A percentile compares a stretch with the other conserved stretches of the same genome.
These are phyloP conservation scores for Phytophthora agathidicida DNA, from an alignment of 352 stramenopile species.

Conservation along the genomic window DNA sequence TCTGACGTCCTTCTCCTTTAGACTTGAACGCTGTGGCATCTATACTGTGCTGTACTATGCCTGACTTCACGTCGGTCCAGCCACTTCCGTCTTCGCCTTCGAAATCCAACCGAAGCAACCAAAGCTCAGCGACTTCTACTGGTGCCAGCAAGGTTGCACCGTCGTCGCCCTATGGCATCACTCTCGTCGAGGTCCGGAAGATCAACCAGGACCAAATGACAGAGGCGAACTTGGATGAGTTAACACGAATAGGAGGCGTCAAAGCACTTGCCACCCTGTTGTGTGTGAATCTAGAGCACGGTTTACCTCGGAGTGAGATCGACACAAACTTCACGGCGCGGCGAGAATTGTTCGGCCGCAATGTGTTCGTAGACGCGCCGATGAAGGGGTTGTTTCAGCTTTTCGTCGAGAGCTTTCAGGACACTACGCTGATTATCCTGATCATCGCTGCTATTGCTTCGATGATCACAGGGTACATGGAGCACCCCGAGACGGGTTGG, in stretches of 20 bases:
- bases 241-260: constrained; percentile 67
- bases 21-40: background rate
- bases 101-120: constrained; percentile 34
- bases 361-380: constrained; percentile 75
- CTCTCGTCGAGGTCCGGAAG: constrained; percentile 64
- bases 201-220: constrained; percentile 88
- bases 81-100: constrained; percentile 17
- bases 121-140: constrained; percentile 15
- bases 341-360: constrained; percentile 61
- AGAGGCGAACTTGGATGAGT: constrained; percentile 66
- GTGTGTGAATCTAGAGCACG: constrained; percentile 74
- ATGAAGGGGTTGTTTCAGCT: constrained; percentile 83
- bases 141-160: constrained; percentile 71
- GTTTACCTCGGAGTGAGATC: constrained; percentile 63
- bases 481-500: constrained; percentile 88
- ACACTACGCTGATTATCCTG: constrained; percentile 91
- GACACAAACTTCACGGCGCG: constrained; percentile 61
- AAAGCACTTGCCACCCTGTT: constrained; percentile 57
- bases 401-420: constrained; percentile 89
- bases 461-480: constrained; percentile 79
- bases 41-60: constrained; percentile 18
- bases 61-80: constrained; percentile 60
- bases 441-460: constrained; percentile 89
- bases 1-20: constrained; percentile 7
- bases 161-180: constrained; percentile 74